Evolutionary conservation across 805 yeast species (phyloP), one percentile per base, ranked within the genome.

Genomic region (Starmerella etchellsii): DNA sequence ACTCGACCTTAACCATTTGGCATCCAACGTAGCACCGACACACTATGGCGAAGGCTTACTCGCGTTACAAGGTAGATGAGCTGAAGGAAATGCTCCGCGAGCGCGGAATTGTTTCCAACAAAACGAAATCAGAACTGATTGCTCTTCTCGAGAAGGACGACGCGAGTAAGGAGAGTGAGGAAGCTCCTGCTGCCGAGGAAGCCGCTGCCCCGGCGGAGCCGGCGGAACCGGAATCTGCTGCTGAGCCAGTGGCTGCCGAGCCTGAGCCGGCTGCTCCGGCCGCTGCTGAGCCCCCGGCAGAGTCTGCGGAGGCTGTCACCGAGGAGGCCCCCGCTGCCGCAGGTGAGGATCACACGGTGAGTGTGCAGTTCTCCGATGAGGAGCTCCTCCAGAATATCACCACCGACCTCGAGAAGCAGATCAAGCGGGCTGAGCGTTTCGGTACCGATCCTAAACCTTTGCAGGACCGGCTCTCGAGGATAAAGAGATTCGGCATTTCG

Each of bases 401-500:
- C 40, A 81, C 74, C 19, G 70, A 78, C 37, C 65, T 87, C 51
- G 70, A 67, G 43, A 74, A 74, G 53, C 80, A 79, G 56, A 68
- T 84, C 41, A 66, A 65, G 37, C 71, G 96, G 54, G 80, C 85
- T 15, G 73, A 73, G 55, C 81, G 82, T 58, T 87, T 85, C 53
- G 91, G 88, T 18, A 46, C 42, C 23, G 64, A 64, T n/a, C 62
- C 63, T 13, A 66, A 66, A 29, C 68, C 65, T 18, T 72, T 80
- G 36, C 73, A 73, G 54, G 74, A 72, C 46, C 77, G 73, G 46
- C 64, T 84, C 52, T 68, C 67, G 28, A 73, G 94, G 56, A 74
- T 85, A 48, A 78, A 78, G 57, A 84, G 82, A 64, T 87, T 84
- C 56, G 97, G 96, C 23, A 73, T 83, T 37, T 79, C 40, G n/a